These are phyloP conservation scores for Suillus hirtellus DNA, from an alignment of 768 basidiomycete species.

Conservation along the genomic window DNA sequence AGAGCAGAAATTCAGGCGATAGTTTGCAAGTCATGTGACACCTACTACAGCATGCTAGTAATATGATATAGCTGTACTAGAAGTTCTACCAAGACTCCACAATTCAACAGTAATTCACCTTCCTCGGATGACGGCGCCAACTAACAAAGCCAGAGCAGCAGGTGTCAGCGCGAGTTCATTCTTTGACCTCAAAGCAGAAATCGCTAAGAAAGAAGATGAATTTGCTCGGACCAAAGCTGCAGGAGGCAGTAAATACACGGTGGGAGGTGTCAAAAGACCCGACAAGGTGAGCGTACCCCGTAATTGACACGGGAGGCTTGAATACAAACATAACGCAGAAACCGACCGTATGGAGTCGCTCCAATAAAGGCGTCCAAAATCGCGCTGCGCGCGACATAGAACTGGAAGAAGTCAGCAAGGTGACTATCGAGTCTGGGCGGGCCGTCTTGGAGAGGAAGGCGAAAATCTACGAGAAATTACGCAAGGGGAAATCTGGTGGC, in stretches of 20 bases:
- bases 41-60: no score
- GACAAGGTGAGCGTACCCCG: slow-evolving; percentile 56
- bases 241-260: slow-evolving; percentile 49
- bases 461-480: slow-evolving; percentile 75
- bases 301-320: not conserved
- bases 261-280: slow-evolving; percentile 63
- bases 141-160: slow-evolving; percentile 60
- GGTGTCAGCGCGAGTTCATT: slow-evolving; percentile 76
- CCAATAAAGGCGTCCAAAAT: slow-evolving; percentile 70
- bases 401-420: slow-evolving; percentile 65
- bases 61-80: no score
- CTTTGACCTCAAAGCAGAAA: slow-evolving; percentile 73
- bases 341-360: slow-evolving; percentile 72
- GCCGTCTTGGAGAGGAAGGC: slow-evolving; percentile 76
- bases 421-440: slow-evolving; percentile 71
- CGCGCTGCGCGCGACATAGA: slow-evolving; percentile 71
- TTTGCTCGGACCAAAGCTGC: slow-evolving; percentile 64
- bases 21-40: not conserved
- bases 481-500: slow-evolving; percentile 77
- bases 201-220: slow-evolving; percentile 53
- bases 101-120: not conserved
- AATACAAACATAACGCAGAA: slow-evolving; percentile 46
- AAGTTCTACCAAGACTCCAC: not conserved
- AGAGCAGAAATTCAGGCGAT: not conserved
- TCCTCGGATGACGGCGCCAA: slow-evolving; percentile 47